phyloP scores from a whole-genome alignment of 2,329 filamentous ascomycete genomes.

The Epichloe brachyelytri region DNA sequence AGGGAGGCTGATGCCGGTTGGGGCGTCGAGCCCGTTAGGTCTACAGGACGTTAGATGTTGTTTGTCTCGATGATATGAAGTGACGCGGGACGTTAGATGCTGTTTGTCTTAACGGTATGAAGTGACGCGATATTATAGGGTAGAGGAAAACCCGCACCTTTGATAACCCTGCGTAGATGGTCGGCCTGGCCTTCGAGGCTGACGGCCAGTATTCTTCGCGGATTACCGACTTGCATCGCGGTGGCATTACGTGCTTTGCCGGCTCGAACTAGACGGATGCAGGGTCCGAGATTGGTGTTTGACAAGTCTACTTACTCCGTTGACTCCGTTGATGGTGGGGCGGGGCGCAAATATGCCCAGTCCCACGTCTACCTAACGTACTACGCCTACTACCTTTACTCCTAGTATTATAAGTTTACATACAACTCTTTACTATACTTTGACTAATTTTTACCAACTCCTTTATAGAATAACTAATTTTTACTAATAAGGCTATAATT shows the following conservation, averaged over 20 bases:
- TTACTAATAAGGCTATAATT: too few species aligned
- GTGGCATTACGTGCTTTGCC: background rate
- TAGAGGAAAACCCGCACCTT: constrained; percentile 28
- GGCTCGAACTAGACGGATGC: background rate
- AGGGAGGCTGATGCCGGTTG: constrained; percentile 28
- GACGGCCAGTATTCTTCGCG: constrained; percentile 45
- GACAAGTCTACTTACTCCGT: too few species aligned
- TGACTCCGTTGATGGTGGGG: background rate
- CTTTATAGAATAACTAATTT: too few species aligned
- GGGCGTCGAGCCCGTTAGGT: constrained; percentile 37
- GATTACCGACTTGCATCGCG: background rate
- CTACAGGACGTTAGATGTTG: constrained; percentile 20
- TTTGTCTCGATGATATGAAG: background rate
- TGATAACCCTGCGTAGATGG: constrained; percentile 36
- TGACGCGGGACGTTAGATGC: background rate
- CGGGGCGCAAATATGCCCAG: background rate
- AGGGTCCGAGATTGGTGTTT: too few species aligned
- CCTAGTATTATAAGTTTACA: too few species aligned
- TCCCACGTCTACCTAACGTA: too few species aligned
- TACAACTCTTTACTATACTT: too few species aligned
- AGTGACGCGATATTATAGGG: too few species aligned
- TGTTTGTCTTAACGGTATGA: background rate
- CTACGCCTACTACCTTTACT: too few species aligned
- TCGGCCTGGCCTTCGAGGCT: constrained; percentile 33
- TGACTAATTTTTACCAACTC: too few species aligned